Evolutionary conservation across 768 basidiomycete species (phyloP).

Genomic region (Panaeolus cyanescens): DNA sequence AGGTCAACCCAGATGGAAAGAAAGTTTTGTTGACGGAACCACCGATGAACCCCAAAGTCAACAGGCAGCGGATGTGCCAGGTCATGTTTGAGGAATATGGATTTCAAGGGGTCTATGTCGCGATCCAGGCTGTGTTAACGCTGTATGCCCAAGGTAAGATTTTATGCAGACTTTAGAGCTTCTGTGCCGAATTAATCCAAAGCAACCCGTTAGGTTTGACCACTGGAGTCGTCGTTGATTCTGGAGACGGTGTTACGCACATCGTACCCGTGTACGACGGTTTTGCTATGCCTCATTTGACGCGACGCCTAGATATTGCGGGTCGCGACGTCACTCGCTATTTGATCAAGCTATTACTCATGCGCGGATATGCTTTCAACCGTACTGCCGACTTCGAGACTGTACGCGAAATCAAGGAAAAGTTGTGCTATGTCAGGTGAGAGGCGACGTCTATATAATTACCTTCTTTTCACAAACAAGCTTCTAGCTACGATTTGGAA

Average conservation of each 20-base stretch:
- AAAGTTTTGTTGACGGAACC: constrained; percentile 97
- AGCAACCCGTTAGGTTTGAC: constrained; percentile 69
- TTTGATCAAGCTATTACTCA: constrained; percentile 97
- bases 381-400: constrained; percentile 99
- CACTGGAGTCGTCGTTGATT: constrained; percentile 98
- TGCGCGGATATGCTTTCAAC: constrained; percentile 99
- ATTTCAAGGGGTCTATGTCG: constrained; percentile 94
- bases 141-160: constrained; percentile 94
- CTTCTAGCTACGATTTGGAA: constrained; percentile 88
- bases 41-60: constrained; percentile 97
- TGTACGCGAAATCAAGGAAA: constrained; percentile 98
- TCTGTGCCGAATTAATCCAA: not conserved
- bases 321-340: constrained; percentile 98
- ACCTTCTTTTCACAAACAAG: not conserved
- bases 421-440: constrained; percentile 95
- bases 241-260: constrained; percentile 98
- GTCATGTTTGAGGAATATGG: constrained; percentile 99
- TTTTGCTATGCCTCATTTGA: constrained; percentile 93
- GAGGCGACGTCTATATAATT: constrained; percentile 16
- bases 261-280: constrained; percentile 99
- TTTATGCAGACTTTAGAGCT: not conserved
- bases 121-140: constrained; percentile 97
- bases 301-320: constrained; percentile 93
- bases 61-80: constrained; percentile 92
- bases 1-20: constrained; percentile 79